Conservation (phyloP, 441 rosid species). For the Croton laevigatus region DNA sequence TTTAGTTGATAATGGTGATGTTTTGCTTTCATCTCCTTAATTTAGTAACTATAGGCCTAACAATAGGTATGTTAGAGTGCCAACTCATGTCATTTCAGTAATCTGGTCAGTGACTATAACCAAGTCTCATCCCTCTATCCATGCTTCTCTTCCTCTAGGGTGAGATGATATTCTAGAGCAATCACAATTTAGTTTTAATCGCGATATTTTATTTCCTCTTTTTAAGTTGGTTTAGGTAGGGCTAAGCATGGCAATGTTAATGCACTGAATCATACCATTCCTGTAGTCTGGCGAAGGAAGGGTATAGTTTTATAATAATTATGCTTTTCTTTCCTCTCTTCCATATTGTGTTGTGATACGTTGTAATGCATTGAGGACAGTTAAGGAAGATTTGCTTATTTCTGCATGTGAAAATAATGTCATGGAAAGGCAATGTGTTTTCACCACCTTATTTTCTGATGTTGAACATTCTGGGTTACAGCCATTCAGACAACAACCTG, state of each 20-base stretch:
- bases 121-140: neutral
- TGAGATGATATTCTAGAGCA: neutral
- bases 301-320: too few relatives aligned
- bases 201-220: neutral
- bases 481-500: conserved; percentile 91
- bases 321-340: too few relatives aligned
- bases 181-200: neutral
- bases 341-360: too few relatives aligned
- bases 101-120: neutral
- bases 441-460: neutral
- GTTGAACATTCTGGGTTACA: conserved; percentile 30
- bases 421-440: neutral
- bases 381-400: neutral
- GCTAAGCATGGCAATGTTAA: too few relatives aligned
- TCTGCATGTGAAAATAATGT: neutral
- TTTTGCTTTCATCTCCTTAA: neutral
- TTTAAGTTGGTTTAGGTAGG: too few relatives aligned
- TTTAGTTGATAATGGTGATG: neutral
- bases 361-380: neutral
- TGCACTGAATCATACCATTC: too few relatives aligned
- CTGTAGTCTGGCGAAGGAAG: too few relatives aligned
- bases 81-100: neutral
- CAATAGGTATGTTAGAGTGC: neutral
- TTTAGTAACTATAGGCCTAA: neutral
- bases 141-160: neutral